phyloP scores from a whole-genome alignment of 2,329 filamentous ascomycete species.

The Claviceps digitariae region DNA sequence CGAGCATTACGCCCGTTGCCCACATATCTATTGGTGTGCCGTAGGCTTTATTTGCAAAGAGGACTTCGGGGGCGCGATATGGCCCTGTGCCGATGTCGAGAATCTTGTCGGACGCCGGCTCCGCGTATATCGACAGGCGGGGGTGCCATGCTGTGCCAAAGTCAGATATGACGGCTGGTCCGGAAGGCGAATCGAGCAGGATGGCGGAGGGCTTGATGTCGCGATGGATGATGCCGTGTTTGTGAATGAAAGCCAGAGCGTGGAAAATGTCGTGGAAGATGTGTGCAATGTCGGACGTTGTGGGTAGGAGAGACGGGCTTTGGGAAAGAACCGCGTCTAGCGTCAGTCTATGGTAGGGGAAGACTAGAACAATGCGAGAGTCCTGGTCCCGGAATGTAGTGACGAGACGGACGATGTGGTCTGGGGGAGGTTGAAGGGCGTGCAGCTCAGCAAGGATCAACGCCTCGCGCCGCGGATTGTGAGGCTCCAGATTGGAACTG shows the following conservation, averaged over 20 bases:
- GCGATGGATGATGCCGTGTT: conserved; percentile 69
- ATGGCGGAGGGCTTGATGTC: conserved; percentile 92
- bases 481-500: conserved; percentile 59
- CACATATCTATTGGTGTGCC: conserved; percentile 69
- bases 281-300: conserved; percentile 16
- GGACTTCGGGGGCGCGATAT: conserved; percentile 78
- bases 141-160: conserved; percentile 87
- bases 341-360: conserved; percentile 69
- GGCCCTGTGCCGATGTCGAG: conserved; percentile 87
- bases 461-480: conserved; percentile 69
- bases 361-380: conserved; percentile 63
- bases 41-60: conserved; percentile 75
- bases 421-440: conserved; percentile 14
- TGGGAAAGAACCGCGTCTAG: conserved; percentile 29
- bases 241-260: conserved; percentile 60
- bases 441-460: conserved; percentile 52
- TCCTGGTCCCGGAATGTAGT: conserved; percentile 60
- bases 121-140: conserved; percentile 39
- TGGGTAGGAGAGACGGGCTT: conserved; percentile 12
- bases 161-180: conserved; percentile 70
- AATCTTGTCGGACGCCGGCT: conserved; percentile 60
- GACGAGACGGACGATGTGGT: conserved; percentile 49
- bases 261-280: conserved; percentile 55
- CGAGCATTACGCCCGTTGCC: conserved; percentile 72
- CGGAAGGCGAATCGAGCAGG: conserved; percentile 51